Evolutionary conservation across 1,284 basidiomycete genomes (phyloP).

Genomic region (Ustilago nuda): DNA sequence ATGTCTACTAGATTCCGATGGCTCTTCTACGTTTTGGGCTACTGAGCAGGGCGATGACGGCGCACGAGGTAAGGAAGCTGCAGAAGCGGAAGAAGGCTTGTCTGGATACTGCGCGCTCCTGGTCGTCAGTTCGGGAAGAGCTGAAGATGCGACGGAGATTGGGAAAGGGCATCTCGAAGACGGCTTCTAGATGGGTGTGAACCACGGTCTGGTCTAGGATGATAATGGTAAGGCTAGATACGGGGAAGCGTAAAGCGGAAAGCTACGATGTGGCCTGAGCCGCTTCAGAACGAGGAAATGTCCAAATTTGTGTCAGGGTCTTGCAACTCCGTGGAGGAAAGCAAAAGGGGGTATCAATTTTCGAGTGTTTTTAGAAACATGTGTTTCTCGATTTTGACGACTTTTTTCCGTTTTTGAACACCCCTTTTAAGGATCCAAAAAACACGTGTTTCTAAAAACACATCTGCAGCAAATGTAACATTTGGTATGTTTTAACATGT

Average conservation of each 20-base stretch:
- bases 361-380: too few species aligned
- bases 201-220: not conserved
- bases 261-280: not conserved
- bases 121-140: constrained; percentile 55
- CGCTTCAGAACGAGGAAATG: not conserved
- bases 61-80: constrained; percentile 60
- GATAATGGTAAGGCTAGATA: not conserved
- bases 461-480: too few species aligned
- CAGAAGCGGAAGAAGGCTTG: constrained; percentile 65
- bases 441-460: too few species aligned
- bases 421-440: too few species aligned
- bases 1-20: constrained; percentile 32
- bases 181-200: not conserved
- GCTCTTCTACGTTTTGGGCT: constrained; percentile 54
- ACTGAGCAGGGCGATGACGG: constrained; percentile 60
- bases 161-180: constrained; percentile 54
- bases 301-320: constrained; percentile 2
- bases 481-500: too few species aligned
- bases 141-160: constrained; percentile 63
- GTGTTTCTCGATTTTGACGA: too few species aligned
- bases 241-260: not conserved
- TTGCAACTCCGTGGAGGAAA: constrained; percentile 1
- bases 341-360: too few species aligned
- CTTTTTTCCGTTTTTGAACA: too few species aligned
- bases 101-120: constrained; percentile 61